A percentile compares a stretch with the other conserved stretches of the same genome.
These are phyloP conservation scores for Ogataea ganodermae DNA, from an alignment of 805 yeast genomes.

Conservation along the genomic window DNA sequence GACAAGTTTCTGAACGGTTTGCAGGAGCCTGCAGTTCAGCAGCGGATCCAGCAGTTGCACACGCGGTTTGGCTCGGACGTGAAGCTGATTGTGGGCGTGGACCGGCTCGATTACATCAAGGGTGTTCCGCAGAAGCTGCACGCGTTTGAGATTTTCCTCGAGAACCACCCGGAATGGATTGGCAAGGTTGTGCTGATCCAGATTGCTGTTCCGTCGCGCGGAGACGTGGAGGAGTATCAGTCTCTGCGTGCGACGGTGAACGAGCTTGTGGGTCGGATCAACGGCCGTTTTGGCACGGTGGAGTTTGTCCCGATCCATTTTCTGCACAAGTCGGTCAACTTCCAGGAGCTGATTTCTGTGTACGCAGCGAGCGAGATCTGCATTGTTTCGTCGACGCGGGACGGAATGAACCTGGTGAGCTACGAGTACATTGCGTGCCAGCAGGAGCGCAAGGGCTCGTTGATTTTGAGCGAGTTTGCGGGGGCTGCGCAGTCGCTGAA, in stretches of 20 bases:
- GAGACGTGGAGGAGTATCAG: constrained; percentile 98
- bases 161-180: constrained; percentile 96
- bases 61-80: constrained; percentile 66
- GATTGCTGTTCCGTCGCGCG: constrained; percentile 96
- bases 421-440: constrained; percentile 98
- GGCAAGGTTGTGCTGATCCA: constrained; percentile 96
- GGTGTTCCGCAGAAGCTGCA: constrained; percentile 98
- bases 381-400: constrained; percentile 90
- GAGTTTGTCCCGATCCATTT: constrained; percentile 98
- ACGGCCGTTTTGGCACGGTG: constrained; percentile 94
- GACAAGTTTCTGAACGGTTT: constrained; percentile 85
- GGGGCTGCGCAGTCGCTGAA: constrained; percentile 99
- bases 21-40: constrained; percentile 57
- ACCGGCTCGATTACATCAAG: constrained; percentile 92
- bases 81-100: constrained; percentile 94
- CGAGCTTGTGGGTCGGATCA: constrained; percentile 94
- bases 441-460: constrained; percentile 73
- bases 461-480: constrained; percentile 91
- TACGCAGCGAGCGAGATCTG: constrained; percentile 89
- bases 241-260: constrained; percentile 90
- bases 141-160: constrained; percentile 90
- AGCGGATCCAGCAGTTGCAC: constrained; percentile 64
- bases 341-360: constrained; percentile 86
- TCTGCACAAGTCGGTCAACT: constrained; percentile 88
- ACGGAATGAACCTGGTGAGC: constrained; percentile 96